phyloP scores from a whole-genome alignment of 345 rosid species.

The Eucalyptus victrix region DNA sequence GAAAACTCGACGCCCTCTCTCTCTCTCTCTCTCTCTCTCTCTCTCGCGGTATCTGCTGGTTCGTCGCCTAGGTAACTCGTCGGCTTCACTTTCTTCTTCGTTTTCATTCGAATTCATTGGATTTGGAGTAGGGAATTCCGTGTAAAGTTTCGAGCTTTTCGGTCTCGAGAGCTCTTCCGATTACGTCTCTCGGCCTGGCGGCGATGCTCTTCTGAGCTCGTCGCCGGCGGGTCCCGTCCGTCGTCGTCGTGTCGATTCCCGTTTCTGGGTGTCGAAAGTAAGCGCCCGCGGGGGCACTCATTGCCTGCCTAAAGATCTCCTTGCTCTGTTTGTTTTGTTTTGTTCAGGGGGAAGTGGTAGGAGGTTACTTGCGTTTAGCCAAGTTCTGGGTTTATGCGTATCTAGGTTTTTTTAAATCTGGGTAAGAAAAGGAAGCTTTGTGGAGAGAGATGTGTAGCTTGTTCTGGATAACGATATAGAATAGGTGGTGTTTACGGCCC shows the following conservation, averaged over 20 bases:
- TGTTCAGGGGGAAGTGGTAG: constrained; percentile 13
- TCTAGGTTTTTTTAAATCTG: neutral
- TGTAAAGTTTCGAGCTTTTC: neutral
- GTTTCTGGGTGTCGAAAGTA: neutral
- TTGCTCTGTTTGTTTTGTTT: neutral
- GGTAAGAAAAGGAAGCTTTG: neutral
- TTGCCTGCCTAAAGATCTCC: neutral
- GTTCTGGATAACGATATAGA: neutral
- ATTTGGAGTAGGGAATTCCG: neutral
- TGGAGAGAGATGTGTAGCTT: neutral
- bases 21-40: neutral
- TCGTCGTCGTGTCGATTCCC: neutral
- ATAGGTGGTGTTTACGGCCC: neutral
- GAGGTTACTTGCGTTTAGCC: neutral
- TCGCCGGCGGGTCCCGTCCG: neutral
- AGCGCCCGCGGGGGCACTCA: neutral
- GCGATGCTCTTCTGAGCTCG: neutral
- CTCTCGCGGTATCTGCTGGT: neutral
- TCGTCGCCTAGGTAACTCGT: neutral
- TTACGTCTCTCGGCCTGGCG: neutral
- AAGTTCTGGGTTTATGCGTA: neutral
- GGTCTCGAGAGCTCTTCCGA: neutral
- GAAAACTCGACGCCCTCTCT: neutral
- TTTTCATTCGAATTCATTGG: neutral
- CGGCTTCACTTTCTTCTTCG: neutral